Base-by-base conservation (phyloP, 257 asterid species). In the Lycium ferocissimum region DNA sequence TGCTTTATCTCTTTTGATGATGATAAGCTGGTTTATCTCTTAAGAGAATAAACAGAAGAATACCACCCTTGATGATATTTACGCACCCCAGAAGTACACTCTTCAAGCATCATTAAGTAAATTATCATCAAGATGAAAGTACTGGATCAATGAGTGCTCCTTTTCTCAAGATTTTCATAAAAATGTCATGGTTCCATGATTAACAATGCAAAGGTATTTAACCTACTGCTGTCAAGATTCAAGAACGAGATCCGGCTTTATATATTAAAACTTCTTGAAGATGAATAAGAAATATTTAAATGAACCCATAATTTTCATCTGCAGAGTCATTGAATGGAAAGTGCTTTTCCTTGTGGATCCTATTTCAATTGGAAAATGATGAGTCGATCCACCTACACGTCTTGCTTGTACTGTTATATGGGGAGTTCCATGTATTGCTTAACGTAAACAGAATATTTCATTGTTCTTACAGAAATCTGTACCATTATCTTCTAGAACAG, bases 271-370 rank as follows among this genome's bases (percentile, higher is more conserved):
- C 79, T 71, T 71, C 35, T 40, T 71, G 79, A 71, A 40, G 35
- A 71, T 71, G 17, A 38, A 71, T 10, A 71, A 71, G 79, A 71
- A 71, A 43, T 54, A 40, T 43, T 10, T 15, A 26, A 71, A 17
- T 4, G 79, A 51, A 17, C 8, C 79, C 79, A 71, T 71, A 54
- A 71, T 71, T 71, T 9, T 71, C 79, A 71, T 71, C 37, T 43
- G 56, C 15, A 71, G 33, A 71, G 79, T 43, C 35, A 43, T 26
- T 26, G 33, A 26, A 26, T 26, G 33, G 33, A 26, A 26, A 26
- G 33, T 26, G 33, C 33, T 26, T 26, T 26, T 26, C 33, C 33
- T 26, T 26, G 33, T 26, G 33, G 33, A 26, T 26, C 33, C 33
- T 26, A 26, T 26, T 26, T 26, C 33, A 26, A 26, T 26, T 26